A percentile compares a stretch with the other conserved stretches of the same genome.
Conservation (phyloP, 2,329 filamentous ascomycete genomes). For the Cytospora piceae region DNA sequence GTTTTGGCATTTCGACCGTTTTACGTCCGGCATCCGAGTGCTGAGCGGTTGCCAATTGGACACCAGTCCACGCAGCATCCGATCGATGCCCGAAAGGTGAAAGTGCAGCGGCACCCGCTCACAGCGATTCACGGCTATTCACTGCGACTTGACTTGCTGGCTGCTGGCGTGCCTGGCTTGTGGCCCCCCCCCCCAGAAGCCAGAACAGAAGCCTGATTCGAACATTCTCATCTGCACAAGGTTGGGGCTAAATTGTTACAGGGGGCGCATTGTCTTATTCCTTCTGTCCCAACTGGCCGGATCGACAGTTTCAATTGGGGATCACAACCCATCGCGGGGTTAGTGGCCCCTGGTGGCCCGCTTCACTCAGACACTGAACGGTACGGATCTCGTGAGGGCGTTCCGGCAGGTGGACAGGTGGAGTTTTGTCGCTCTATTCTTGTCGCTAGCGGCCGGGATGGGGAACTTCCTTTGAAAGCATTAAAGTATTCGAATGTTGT, state of each 20-base stretch:
- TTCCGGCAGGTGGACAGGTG: constrained; percentile 3
- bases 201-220: constrained; percentile 18
- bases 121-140: constrained; percentile 3
- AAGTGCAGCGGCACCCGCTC: background rate
- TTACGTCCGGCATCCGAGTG: background rate
- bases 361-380: constrained; percentile 16
- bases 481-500: background rate
- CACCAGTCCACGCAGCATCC: background rate
- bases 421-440: constrained; percentile 7
- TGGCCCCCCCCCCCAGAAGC: background rate
- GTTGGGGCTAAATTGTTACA: constrained; percentile 1
- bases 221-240: constrained; percentile 1
- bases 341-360: constrained; percentile 5
- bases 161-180: constrained; percentile 1
- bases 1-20: background rate
- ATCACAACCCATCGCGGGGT: constrained; percentile 16
- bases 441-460: constrained; percentile 6
- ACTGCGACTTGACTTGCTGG: background rate
- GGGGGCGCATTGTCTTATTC: constrained; percentile 6
- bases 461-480: constrained; percentile 4
- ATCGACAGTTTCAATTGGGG: constrained; percentile 15
- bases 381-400: constrained; percentile 6
- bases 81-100: constrained; percentile 11
- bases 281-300: constrained; percentile 25
- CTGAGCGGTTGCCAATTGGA: background rate